These are phyloP conservation scores for Dryadomyces quercus-mongolicae DNA, from an alignment of 2,329 filamentous ascomycete species.

Conservation along the genomic window DNA sequence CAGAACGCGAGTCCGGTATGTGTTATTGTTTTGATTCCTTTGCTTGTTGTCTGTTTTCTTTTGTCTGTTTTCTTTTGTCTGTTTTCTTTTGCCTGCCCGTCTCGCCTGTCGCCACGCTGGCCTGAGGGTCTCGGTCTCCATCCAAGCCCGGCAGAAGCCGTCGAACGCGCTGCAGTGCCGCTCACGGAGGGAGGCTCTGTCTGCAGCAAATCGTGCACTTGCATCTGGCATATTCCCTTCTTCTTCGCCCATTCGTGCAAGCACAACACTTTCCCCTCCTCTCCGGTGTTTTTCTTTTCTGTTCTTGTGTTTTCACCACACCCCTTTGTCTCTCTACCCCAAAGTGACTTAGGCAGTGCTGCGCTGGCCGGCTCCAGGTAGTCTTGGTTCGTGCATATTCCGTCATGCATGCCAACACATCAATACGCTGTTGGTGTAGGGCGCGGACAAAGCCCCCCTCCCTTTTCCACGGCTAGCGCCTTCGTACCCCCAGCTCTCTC, in stretches of 20 bases:
- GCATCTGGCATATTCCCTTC: not conserved
- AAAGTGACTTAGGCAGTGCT: constrained; percentile 15
- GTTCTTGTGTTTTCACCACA: not conserved
- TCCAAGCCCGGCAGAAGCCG: not conserved
- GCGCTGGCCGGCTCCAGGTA: constrained; percentile 31
- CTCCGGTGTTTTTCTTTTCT: not conserved
- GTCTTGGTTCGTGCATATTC: constrained; percentile 40
- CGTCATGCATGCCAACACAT: constrained; percentile 49
- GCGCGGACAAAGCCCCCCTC: constrained; percentile 19
- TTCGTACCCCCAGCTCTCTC: not conserved
- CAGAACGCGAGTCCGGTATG: too few relatives aligned
- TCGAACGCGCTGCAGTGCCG: not conserved
- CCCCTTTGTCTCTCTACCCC: not conserved
- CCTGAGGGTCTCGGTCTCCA: too few relatives aligned
- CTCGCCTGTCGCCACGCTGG: not conserved
- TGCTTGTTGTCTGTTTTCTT: not conserved
- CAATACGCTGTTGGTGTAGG: constrained; percentile 24
- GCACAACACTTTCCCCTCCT: not conserved
- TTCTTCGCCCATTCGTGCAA: not conserved
- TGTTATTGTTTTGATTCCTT: not conserved
- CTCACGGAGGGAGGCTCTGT: not conserved
- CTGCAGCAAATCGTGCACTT: not conserved
- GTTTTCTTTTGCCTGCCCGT: not conserved
- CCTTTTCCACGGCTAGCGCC: not conserved
- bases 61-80: too few relatives aligned